Percentiles rank a stretch among this genome's conserved stretches.
Conservation (phyloP, 768 basidiomycete genomes). For the Tricholoma bakamatsutake region DNA sequence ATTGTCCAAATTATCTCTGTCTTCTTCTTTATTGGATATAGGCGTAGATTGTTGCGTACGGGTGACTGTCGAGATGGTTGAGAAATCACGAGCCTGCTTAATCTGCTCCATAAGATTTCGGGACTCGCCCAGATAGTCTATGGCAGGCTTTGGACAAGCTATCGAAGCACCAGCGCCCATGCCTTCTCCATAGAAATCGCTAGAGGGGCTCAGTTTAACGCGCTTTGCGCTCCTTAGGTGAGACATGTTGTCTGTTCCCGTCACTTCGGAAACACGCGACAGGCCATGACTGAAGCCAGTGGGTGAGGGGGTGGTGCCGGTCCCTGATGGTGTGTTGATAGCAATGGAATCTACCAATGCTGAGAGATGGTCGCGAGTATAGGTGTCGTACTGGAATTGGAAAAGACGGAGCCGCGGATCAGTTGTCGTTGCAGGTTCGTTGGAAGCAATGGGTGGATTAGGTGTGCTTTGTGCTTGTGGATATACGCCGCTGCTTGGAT, state of each 20-base stretch:
- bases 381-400: conserved; percentile 94
- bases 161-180: conserved; percentile 41
- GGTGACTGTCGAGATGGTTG: conserved; percentile 61
- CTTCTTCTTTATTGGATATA: conserved; percentile 9
- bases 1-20: conserved; percentile 7
- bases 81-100: conserved; percentile 70
- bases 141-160: conserved; percentile 43
- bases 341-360: conserved; percentile 94
- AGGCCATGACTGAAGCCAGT: conserved; percentile 39
- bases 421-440: conserved; percentile 34
- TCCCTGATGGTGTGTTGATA: conserved; percentile 61
- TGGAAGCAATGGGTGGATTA: conserved; percentile 25
- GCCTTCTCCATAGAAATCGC: conserved; percentile 51
- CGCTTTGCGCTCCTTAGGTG: conserved; percentile 74
- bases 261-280: conserved; percentile 43
- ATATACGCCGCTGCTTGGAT: conserved; percentile 24
- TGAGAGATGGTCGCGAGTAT: conserved; percentile 89
- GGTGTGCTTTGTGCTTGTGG: conserved; percentile 66
- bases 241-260: conserved; percentile 35
- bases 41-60: conserved; percentile 33
- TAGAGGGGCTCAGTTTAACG: conserved; percentile 67
- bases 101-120: conserved; percentile 76
- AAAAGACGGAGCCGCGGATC: conserved; percentile 83
- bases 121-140: conserved; percentile 77
- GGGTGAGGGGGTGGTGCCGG: conserved; percentile 39